A percentile compares a stretch with the other conserved stretches of the same genome.
These are phyloP conservation scores for Umbellularia californica DNA, from an alignment of 164 flowering plant genomes.

Conservation along the genomic window DNA sequence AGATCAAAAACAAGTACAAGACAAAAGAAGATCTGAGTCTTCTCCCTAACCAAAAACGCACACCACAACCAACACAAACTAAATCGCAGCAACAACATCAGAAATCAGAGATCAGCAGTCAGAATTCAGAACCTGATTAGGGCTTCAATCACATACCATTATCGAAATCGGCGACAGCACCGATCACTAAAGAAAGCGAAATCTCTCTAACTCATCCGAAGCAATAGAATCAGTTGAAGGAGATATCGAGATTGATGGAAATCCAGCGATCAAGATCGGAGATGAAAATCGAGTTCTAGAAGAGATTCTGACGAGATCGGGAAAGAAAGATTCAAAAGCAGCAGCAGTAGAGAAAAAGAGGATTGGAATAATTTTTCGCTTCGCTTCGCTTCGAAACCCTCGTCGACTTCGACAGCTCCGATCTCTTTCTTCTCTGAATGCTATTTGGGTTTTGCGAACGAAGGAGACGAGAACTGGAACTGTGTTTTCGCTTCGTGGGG, in stretches of 20 bases:
- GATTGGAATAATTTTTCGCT: slow-evolving; percentile 1
- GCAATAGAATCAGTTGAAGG: background rate
- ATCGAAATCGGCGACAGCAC: background rate
- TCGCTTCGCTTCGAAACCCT: background rate
- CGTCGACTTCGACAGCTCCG: background rate
- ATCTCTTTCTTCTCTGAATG: slow-evolving; percentile 5
- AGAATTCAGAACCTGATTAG: too few relatives aligned
- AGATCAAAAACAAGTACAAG: too few relatives aligned
- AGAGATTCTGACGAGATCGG: background rate
- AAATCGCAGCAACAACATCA: background rate
- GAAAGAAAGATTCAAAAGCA: background rate
- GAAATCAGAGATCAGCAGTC: background rate
- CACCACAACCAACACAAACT: too few relatives aligned
- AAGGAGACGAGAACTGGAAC: background rate
- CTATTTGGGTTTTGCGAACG: background rate
- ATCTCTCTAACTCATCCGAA: slow-evolving; percentile 14
- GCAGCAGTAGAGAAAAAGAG: background rate
- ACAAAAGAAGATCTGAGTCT: background rate
- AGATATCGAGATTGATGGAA: background rate
- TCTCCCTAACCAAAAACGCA: background rate
- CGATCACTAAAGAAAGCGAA: background rate
- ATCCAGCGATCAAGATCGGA: slow-evolving; percentile 10
- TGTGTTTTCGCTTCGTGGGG: background rate
- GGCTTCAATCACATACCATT: slow-evolving; percentile 1
- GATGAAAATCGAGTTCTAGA: slow-evolving; percentile 2